phyloP scores from a whole-genome alignment of 768 basidiomycete species.

The Auricularia sp. region DNA sequence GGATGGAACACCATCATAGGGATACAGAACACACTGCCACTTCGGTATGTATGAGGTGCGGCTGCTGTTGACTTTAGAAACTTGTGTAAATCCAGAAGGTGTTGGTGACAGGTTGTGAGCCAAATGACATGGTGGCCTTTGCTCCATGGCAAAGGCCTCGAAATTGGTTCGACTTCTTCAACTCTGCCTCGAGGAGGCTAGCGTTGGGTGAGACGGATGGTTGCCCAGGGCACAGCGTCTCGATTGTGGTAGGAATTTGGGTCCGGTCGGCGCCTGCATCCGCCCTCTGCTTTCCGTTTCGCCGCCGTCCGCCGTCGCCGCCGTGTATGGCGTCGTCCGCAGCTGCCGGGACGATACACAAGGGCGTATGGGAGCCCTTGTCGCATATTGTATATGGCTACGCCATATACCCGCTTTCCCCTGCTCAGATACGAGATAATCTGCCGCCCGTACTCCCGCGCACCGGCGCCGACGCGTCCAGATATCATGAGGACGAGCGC shows the following conservation, averaged over 20 bases:
- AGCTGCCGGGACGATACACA: conserved; percentile 1
- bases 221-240: too few relatives aligned
- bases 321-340: conserved; percentile 2
- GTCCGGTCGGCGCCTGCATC: not conserved
- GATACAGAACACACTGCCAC: too few relatives aligned
- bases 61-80: too few relatives aligned
- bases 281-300: not conserved
- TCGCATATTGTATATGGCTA: conserved; percentile 83
- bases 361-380: conserved; percentile 52
- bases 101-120: too few relatives aligned
- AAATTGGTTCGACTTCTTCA: too few relatives aligned
- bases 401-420: conserved; percentile 74
- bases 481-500: conserved; percentile 7
- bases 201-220: too few relatives aligned
- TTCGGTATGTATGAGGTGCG: too few relatives aligned
- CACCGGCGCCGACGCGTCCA: conserved; percentile 8
- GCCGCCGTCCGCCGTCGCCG: not conserved
- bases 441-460: conserved; percentile 10
- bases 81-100: too few relatives aligned
- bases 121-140: too few relatives aligned
- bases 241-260: not conserved
- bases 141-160: too few relatives aligned
- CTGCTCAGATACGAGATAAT: conserved; percentile 35
- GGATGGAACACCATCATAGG: too few relatives aligned
- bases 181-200: too few relatives aligned